Conservation (phyloP, 2,329 filamentous ascomycete genomes). For the Tolypocladium guangdongense region DNA sequence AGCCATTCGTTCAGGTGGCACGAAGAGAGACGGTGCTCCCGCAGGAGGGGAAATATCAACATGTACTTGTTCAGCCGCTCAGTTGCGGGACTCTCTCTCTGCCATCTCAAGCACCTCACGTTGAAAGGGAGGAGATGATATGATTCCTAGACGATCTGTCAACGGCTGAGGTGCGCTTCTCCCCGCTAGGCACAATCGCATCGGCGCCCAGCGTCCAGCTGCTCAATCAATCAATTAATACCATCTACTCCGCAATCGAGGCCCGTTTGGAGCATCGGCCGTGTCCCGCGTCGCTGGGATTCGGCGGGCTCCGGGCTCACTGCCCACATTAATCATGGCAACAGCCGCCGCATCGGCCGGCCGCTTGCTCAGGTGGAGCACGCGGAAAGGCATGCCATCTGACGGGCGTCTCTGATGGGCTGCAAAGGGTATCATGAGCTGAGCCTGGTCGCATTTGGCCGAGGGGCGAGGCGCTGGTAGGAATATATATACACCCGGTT, state of each 20-base stretch:
- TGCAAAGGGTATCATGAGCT: not conserved
- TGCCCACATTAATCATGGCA: not conserved
- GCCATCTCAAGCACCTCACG: not conserved
- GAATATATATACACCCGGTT: not conserved
- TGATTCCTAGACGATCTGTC: not conserved
- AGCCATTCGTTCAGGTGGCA: not conserved
- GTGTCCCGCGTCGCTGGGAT: constrained; percentile 9
- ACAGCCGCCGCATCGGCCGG: not conserved
- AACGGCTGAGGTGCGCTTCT: not conserved
- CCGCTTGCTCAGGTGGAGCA: not conserved
- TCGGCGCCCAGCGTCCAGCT: too few species aligned
- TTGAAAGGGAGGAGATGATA: not conserved
- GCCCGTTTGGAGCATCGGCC: not conserved
- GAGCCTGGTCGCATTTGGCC: not conserved
- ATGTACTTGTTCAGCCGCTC: not conserved
- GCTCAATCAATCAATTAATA: too few species aligned
- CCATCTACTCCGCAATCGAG: too few species aligned
- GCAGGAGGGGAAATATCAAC: not conserved
- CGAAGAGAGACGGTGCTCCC: not conserved
- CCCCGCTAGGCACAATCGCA: too few species aligned
- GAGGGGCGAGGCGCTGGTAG: not conserved
- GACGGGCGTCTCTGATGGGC: not conserved
- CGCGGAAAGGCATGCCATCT: not conserved
- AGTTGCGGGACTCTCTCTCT: not conserved
- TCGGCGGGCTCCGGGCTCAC: constrained; percentile 16